Evolutionary conservation across 441 rosid species (phyloP).

Genomic region (Brassica balearica): DNA sequence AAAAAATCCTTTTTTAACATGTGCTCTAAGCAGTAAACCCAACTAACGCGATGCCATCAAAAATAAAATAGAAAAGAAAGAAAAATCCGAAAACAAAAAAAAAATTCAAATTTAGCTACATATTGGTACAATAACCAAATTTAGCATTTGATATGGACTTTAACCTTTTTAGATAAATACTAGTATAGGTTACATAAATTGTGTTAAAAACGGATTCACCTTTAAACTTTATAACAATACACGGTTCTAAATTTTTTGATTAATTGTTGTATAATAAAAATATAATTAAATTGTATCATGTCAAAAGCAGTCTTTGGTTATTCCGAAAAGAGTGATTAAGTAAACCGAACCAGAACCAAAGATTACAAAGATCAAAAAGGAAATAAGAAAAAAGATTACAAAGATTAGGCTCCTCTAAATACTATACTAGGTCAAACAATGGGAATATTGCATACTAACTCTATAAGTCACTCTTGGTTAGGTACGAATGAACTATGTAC

Average conservation of each 20-base stretch:
- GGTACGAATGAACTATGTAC: not conserved
- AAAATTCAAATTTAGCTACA: not conserved
- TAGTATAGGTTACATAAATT: not conserved
- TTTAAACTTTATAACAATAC: constrained; percentile 6
- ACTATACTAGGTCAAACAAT: constrained; percentile 37
- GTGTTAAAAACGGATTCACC: constrained; percentile 10
- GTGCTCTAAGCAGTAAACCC: too few relatives aligned
- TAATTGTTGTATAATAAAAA: not conserved
- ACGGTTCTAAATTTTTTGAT: not conserved
- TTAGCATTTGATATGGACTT: too few relatives aligned
- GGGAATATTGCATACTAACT: constrained; percentile 27
- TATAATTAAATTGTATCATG: too few relatives aligned
- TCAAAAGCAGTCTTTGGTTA: constrained; percentile 1
- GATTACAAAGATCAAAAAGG: constrained; percentile 25
- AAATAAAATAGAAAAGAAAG: not conserved
- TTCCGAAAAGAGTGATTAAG: constrained; percentile 33
- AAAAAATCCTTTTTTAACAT: too few relatives aligned
- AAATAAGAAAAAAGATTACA: constrained; percentile 19
- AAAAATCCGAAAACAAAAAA: not conserved
- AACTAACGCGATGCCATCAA: too few relatives aligned
- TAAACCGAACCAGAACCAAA: constrained; percentile 17
- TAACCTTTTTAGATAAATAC: not conserved
- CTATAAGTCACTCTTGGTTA: constrained; percentile 18
- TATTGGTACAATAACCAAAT: not conserved
- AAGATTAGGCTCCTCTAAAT: constrained; percentile 39